phyloP scores from a whole-genome alignment of 805 yeast genomes.

The Wickerhamiella domercqiae region DNA sequence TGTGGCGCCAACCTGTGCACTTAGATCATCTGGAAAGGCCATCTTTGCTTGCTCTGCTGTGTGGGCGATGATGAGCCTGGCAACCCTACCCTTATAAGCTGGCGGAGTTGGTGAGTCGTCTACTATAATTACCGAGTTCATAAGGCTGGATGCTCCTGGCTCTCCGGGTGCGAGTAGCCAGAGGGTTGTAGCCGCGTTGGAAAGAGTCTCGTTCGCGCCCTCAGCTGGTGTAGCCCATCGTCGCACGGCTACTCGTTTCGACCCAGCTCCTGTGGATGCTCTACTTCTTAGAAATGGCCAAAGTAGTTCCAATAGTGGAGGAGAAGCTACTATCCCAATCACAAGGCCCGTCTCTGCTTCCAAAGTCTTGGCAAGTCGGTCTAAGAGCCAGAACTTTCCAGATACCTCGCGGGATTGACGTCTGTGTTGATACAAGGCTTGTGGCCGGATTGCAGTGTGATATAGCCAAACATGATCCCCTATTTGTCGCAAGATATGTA shows the following conservation, averaged over 20 bases:
- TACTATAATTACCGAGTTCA: background rate
- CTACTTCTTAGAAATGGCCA: background rate
- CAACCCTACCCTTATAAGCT: background rate
- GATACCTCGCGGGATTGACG: background rate
- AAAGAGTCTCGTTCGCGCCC: background rate
- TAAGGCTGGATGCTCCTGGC: background rate
- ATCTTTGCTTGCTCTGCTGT: slow-evolving; percentile 2
- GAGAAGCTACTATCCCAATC: background rate
- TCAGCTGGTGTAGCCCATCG: background rate
- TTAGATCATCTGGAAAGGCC: slow-evolving; percentile 1
- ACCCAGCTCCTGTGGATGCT: no score
- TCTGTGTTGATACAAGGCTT: background rate
- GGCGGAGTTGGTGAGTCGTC: background rate
- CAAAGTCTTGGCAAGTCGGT: background rate
- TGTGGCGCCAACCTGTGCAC: background rate
- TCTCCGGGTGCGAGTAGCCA: background rate
- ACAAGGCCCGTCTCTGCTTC: background rate
- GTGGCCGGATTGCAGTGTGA: background rate
- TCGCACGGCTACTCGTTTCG: background rate
- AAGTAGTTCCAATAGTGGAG: background rate
- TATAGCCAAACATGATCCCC: slow-evolving; percentile 1
- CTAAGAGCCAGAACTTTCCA: background rate
- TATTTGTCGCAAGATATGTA: background rate
- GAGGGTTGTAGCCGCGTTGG: background rate
- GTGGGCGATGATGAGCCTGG: background rate